Percentiles rank a stretch among this genome's conserved stretches.
Evolutionary conservation across 2,329 filamentous ascomycete species (phyloP).

Genomic region (Macrophomina phaseolina): DNA sequence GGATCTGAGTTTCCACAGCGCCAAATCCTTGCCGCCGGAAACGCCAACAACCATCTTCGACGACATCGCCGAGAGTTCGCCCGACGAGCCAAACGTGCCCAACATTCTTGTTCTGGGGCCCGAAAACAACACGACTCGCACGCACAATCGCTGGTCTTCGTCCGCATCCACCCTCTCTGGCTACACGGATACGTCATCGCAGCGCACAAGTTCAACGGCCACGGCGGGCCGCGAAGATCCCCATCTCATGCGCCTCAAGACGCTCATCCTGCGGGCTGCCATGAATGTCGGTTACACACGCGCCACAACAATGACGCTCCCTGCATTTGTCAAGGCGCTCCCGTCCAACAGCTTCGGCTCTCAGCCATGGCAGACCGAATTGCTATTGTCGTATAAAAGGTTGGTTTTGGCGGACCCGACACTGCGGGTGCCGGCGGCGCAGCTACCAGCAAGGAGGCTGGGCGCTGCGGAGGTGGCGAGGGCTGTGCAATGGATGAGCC

Average conservation of each 20-base stretch:
- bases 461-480: slow-evolving; percentile 71
- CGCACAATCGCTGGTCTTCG: slow-evolving; percentile 80
- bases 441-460: slow-evolving; percentile 65
- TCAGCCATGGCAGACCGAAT: slow-evolving; percentile 69
- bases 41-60: slow-evolving; percentile 96
- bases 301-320: slow-evolving; percentile 62
- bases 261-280: slow-evolving; percentile 81
- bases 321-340: slow-evolving; percentile 76
- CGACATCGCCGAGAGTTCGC: slow-evolving; percentile 73
- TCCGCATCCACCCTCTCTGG: slow-evolving; percentile 74
- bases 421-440: slow-evolving; percentile 56
- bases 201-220: slow-evolving; percentile 73
- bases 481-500: slow-evolving; percentile 77
- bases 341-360: slow-evolving; percentile 80
- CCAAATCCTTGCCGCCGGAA: slow-evolving; percentile 65
- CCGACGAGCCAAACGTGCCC: slow-evolving; percentile 77
- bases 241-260: slow-evolving; percentile 78
- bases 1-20: slow-evolving; percentile 50
- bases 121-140: slow-evolving; percentile 55
- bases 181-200: slow-evolving; percentile 70
- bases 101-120: slow-evolving; percentile 89
- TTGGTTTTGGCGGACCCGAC: slow-evolving; percentile 75
- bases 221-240: slow-evolving; percentile 70
- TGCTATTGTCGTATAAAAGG: slow-evolving; percentile 81
- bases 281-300: slow-evolving; percentile 82